phyloP scores from a whole-genome alignment of 352 stramenopile species.

The Phytopythium ostracodes region DNA sequence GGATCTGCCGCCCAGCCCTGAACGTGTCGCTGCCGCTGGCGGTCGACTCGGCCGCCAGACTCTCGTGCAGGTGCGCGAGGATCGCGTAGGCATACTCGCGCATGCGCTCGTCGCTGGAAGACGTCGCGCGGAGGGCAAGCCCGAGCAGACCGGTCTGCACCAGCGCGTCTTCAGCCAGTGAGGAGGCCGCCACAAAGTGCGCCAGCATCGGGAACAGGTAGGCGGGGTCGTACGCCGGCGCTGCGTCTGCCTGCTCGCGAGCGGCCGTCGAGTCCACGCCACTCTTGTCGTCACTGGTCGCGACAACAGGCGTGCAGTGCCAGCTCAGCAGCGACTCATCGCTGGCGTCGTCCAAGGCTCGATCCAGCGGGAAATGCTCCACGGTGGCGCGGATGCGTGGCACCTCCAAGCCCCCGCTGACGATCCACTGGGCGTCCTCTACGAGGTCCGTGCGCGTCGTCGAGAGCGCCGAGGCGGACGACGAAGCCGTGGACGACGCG shows the following conservation, averaged over 20 bases:
- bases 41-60: slow-evolving; percentile 34
- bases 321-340: slow-evolving; percentile 27
- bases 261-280: slow-evolving; percentile 1
- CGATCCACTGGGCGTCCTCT: slow-evolving; percentile 63
- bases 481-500: slow-evolving; percentile 36
- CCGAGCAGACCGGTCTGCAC: slow-evolving; percentile 73
- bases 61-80: slow-evolving; percentile 70
- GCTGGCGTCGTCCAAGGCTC: slow-evolving; percentile 21
- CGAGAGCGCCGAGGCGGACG: slow-evolving; percentile 18
- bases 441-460: slow-evolving; percentile 48
- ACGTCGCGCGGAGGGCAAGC: slow-evolving; percentile 65
- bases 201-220: slow-evolving; percentile 76
- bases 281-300: slow-evolving; percentile 17
- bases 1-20: slow-evolving; percentile 69
- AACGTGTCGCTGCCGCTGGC: slow-evolving; percentile 51
- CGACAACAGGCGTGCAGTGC: neutral
- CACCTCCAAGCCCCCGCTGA: slow-evolving; percentile 60
- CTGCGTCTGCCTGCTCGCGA: slow-evolving; percentile 5
- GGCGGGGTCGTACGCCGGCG: slow-evolving; percentile 59
- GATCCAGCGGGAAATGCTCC: slow-evolving; percentile 63
- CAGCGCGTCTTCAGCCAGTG: slow-evolving; percentile 46
- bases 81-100: slow-evolving; percentile 73
- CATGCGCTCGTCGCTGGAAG: slow-evolving; percentile 47
- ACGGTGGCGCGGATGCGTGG: slow-evolving; percentile 62
- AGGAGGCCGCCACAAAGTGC: slow-evolving; percentile 70